Evolutionary conservation across 768 basidiomycete species (phyloP).

Genomic region (Podaxis sp.): DNA sequence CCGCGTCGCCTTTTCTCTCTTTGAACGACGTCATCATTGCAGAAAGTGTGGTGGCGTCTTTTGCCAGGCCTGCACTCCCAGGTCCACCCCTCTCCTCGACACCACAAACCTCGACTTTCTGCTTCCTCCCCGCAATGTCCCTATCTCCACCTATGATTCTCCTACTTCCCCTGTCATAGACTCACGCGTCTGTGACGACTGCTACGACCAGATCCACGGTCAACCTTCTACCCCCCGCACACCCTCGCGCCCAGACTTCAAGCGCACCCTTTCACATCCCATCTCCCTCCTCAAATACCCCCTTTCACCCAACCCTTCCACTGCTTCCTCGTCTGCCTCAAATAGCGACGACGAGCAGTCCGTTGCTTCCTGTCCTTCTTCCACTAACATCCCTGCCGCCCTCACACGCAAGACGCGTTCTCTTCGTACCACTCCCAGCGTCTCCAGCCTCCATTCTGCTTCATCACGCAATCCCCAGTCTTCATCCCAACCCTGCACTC

Average conservation of each 20-base stretch:
- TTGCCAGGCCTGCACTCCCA: slow-evolving; percentile 61
- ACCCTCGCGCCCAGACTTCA: slow-evolving; percentile 33
- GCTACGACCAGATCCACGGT: slow-evolving; percentile 73
- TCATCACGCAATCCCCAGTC: slow-evolving; percentile 30
- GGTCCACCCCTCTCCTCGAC: slow-evolving; percentile 65
- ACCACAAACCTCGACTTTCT: slow-evolving; percentile 69
- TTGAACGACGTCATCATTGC: slow-evolving; percentile 81
- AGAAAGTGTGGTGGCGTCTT: slow-evolving; percentile 83
- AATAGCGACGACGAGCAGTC: slow-evolving; percentile 29
- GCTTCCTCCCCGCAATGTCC: slow-evolving; percentile 66
- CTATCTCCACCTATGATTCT: slow-evolving; percentile 55
- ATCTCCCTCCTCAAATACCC: slow-evolving; percentile 38
- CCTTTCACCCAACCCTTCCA: slow-evolving; percentile 24
- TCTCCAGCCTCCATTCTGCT: slow-evolving; percentile 31
- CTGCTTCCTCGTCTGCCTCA: slow-evolving; percentile 25
- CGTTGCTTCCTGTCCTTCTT: slow-evolving; percentile 26
- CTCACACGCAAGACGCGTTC: slow-evolving; percentile 28
- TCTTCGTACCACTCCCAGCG: slow-evolving; percentile 30
- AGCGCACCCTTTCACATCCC: slow-evolving; percentile 36
- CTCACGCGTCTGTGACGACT: slow-evolving; percentile 75
- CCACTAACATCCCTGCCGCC: slow-evolving; percentile 22
- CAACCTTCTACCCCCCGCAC: slow-evolving; percentile 42
- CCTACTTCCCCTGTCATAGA: slow-evolving; percentile 56
- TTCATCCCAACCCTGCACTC: slow-evolving; percentile 18
- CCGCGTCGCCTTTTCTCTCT: slow-evolving; percentile 58